phyloP scores from a whole-genome alignment of 352 stramenopile genomes.

The Aphanomyces cochlioides region DNA sequence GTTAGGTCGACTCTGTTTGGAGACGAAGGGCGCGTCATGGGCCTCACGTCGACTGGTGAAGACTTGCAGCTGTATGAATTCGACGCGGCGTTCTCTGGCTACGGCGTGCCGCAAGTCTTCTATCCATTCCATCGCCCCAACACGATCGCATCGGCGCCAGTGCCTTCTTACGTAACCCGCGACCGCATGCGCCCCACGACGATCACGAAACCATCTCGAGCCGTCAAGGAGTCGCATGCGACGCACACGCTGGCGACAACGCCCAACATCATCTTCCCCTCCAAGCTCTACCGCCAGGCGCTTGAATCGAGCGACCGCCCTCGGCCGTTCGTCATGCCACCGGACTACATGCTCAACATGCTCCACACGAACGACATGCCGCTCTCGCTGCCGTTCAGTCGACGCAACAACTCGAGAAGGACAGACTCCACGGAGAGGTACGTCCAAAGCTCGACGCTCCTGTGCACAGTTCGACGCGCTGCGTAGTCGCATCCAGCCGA shows the following conservation, averaged over 20 bases:
- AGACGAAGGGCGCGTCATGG: conserved; percentile 22
- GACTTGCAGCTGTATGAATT: conserved; percentile 24
- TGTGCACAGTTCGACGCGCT: conserved; percentile 27
- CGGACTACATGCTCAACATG: conserved; percentile 69
- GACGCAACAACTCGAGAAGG: conserved; percentile 33
- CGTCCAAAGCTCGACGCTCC: conserved; percentile 30
- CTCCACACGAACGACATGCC: conserved; percentile 66
- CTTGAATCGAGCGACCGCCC: conserved; percentile 6
- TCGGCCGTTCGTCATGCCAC: conserved; percentile 40
- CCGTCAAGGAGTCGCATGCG: conserved; percentile 15
- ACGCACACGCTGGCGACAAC: conserved; percentile 14
- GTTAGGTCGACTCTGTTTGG: conserved; percentile 27
- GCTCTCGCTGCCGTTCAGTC: conserved; percentile 40
- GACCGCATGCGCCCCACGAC: conserved; percentile 3
- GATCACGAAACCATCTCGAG: conserved; percentile 7
- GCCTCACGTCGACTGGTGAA: conserved; percentile 7
- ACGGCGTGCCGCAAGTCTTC: conserved; percentile 21
- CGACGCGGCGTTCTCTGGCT: conserved; percentile 20
- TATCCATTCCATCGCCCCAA: conserved; percentile 25
- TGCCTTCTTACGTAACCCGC: background rate
- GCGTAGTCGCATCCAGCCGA: conserved; percentile 28
- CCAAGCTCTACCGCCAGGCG: conserved; percentile 20
- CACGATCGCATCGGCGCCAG: background rate
- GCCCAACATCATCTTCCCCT: conserved; percentile 24
- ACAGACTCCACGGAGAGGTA: conserved; percentile 42